Evolutionary conservation across 768 basidiomycete genomes (phyloP).

Genomic region (Porpolomopsis calyptriformis): DNA sequence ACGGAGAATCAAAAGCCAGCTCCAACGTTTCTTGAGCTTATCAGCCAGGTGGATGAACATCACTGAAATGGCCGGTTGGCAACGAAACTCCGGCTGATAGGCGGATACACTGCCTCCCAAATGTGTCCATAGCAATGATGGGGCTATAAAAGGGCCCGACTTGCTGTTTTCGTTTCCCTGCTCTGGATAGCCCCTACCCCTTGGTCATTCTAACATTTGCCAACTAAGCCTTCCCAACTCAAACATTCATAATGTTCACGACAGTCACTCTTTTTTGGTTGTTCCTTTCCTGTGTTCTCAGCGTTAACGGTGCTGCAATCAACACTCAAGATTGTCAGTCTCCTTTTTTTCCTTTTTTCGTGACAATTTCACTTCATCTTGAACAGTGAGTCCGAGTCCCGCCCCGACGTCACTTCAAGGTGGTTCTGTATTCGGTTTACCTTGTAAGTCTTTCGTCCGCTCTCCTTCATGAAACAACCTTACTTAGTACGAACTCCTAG

Average conservation of each 20-base stretch:
- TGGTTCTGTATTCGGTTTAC: neutral
- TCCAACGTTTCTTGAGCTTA: too few species aligned
- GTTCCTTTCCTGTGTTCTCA: constrained; percentile 6
- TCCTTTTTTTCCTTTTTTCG: neutral
- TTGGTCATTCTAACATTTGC: constrained; percentile 7
- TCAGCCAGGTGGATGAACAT: neutral
- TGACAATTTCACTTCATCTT: neutral
- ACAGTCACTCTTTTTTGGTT: constrained; percentile 8
- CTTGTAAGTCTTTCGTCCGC: neutral
- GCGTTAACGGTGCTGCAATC: constrained; percentile 8
- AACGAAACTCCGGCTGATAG: neutral
- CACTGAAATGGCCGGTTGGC: neutral
- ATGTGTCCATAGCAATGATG: neutral
- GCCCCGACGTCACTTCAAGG: neutral
- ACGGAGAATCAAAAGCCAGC: too few species aligned
- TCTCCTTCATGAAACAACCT: neutral
- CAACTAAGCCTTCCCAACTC: neutral
- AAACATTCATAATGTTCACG: constrained; percentile 8
- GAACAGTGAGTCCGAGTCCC: neutral
- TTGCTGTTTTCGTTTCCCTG: constrained; percentile 1
- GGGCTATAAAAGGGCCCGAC: constrained; percentile 6
- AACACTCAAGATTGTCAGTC: constrained; percentile 4
- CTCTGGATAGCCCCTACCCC: constrained; percentile 14
- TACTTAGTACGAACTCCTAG: neutral
- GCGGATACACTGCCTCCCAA: neutral